Base-by-base conservation (phyloP, 1,284 basidiomycete genomes). In the Moesziomyces sp. region DNA sequence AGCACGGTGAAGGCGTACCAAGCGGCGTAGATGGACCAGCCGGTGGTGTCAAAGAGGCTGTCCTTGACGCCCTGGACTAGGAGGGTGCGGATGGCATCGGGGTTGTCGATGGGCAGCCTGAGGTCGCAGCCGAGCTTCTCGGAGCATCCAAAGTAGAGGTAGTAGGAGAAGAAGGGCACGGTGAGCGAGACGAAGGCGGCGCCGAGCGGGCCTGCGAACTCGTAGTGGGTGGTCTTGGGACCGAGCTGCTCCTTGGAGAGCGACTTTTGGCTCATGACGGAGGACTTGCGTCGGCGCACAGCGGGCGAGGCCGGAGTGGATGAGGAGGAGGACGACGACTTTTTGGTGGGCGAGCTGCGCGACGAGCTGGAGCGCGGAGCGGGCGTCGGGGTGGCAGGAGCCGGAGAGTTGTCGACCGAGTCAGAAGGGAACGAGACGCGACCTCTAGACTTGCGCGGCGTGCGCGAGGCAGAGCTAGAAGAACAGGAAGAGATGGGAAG, bases 1-100 rank as follows among this genome's bases (percentile, higher is more conserved):
- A 89, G 84, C 45, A 98, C 89, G 71, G 89, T 91, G 85, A 92
- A 99, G 18, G 89, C 86, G 85, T 98, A 98, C 96, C 96, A 99
- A 0, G 85, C 92, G 55, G 91, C 85, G 86, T 98, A 99, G 33
- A 92, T 88, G 28, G 88, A 80, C 18, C 89, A 85, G 0, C 92
- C 94, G 60, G 93, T 86, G 0, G 88, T 88, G 81, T 97, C 94
- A 89, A 91, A 94, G 9, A 97, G 70, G 55, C 79, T 80, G 26
- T 63, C 69, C 43, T 59, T 49, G 23, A 84, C 61, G 13, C 74
- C 69, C 10, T 62, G 52, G 1, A 52, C 33, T 21, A 79, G 55
- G 45, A 66, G 48, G 3, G 53, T 48, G 23, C 60, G 56, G 13
- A 81, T 56, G 5, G 66, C 70, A 24, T 65, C 53, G 14, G 73